Conservation (phyloP, 306 rosid species). For the Dalbergia cultrata region DNA sequence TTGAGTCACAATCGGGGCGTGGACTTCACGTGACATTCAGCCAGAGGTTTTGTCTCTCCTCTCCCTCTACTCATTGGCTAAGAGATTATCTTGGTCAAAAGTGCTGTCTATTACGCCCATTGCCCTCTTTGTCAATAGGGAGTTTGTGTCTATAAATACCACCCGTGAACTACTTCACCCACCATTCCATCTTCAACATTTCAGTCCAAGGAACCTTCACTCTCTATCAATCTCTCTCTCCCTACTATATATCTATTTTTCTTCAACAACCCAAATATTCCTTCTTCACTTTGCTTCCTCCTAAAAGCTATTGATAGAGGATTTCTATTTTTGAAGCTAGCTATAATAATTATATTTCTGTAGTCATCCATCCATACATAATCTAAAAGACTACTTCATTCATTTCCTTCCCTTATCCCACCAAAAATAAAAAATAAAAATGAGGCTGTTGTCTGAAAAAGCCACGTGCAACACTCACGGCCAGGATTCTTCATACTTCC, state of each 20-base stretch:
- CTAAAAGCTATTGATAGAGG: background rate
- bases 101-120: slow-evolving; percentile 43
- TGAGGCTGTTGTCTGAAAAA: slow-evolving; percentile 74
- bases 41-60: slow-evolving; percentile 8
- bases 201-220: slow-evolving; percentile 30
- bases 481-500: slow-evolving; percentile 96
- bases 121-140: slow-evolving; percentile 33
- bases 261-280: slow-evolving; percentile 13
- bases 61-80: slow-evolving; percentile 20
- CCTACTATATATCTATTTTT: background rate
- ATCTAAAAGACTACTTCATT: background rate
- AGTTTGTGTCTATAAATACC: slow-evolving; percentile 49
- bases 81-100: slow-evolving; percentile 47
- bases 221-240: slow-evolving; percentile 25
- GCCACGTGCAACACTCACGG: slow-evolving; percentile 92
- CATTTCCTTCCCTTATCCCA: background rate
- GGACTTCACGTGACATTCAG: slow-evolving; percentile 36
- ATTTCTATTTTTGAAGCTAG: background rate
- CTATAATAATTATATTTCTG: background rate
- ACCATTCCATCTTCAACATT: slow-evolving; percentile 44
- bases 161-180: slow-evolving; percentile 39
- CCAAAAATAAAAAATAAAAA: slow-evolving; percentile 52
- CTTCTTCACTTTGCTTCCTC: background rate
- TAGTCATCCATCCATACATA: background rate
- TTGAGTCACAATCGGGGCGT: slow-evolving; percentile 35